phyloP scores from a whole-genome alignment of 352 stramenopile genomes.

The Pythium periplocum region DNA sequence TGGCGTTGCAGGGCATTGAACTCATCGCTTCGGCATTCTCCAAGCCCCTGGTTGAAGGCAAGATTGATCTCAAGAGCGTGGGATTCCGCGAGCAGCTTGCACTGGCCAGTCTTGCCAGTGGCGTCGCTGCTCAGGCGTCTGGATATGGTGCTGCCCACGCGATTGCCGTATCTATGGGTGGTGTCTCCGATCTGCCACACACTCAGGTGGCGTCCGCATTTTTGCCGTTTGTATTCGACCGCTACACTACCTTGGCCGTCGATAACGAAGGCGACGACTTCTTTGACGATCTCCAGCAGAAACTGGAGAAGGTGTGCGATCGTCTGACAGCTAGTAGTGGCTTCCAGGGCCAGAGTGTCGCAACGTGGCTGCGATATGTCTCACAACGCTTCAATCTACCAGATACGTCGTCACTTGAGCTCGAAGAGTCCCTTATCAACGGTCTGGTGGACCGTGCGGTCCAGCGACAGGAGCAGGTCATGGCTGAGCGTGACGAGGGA shows the following conservation, averaged over 20 bases:
- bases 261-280: slow-evolving; percentile 67
- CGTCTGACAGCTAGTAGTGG: slow-evolving; percentile 45
- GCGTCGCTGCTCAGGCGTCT: slow-evolving; percentile 46
- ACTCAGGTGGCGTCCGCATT: slow-evolving; percentile 51
- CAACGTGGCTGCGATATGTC: slow-evolving; percentile 64
- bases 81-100: slow-evolving; percentile 48
- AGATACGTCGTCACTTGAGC: slow-evolving; percentile 38
- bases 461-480: slow-evolving; percentile 46
- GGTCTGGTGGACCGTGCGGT: slow-evolving; percentile 46
- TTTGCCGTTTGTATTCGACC: slow-evolving; percentile 63
- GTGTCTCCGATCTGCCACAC: slow-evolving; percentile 65
- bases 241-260: slow-evolving; percentile 35
- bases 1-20: slow-evolving; percentile 60
- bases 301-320: slow-evolving; percentile 43
- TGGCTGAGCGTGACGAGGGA: slow-evolving; percentile 20
- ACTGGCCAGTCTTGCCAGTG: slow-evolving; percentile 47
- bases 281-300: slow-evolving; percentile 49
- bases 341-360: slow-evolving; percentile 40
- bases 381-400: slow-evolving; percentile 52
- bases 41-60: slow-evolving; percentile 51
- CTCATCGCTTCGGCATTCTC: slow-evolving; percentile 44
- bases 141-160: slow-evolving; percentile 45
- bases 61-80: slow-evolving; percentile 55
- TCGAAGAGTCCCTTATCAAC: slow-evolving; percentile 49
- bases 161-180: slow-evolving; percentile 56